These are phyloP conservation scores for Tinospora cordifolia DNA, from an alignment of 164 flowering plant genomes.

Conservation along the genomic window DNA sequence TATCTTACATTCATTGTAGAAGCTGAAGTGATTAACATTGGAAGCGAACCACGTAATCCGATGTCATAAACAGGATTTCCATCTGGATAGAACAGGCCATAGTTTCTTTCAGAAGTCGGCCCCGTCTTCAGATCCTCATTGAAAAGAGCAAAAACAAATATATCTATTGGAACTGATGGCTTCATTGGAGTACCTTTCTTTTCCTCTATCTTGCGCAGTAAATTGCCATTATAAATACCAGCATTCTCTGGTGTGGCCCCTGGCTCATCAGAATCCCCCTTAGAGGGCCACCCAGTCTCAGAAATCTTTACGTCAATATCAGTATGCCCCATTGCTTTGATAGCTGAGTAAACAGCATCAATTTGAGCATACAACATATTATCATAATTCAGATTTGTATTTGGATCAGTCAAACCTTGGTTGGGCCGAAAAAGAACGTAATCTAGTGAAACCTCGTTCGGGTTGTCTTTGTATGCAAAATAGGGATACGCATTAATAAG, in stretches of 20 bases:
- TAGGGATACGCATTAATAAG: constrained; percentile 85
- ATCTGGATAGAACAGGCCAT: constrained; percentile 78
- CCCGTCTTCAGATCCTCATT: constrained; percentile 91
- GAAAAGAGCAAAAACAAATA: constrained; percentile 79
- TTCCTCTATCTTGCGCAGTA: constrained; percentile 40
- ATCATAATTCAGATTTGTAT: constrained; percentile 64
- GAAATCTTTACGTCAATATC: constrained; percentile 70
- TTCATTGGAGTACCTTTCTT: constrained; percentile 72
- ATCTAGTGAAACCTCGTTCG: constrained; percentile 36
- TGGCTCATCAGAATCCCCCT: constrained; percentile 65
- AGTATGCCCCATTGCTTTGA: constrained; percentile 63
- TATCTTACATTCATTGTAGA: constrained; percentile 25
- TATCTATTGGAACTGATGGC: constrained; percentile 57
- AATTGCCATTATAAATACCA: constrained; percentile 60
- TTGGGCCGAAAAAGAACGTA: constrained; percentile 72
- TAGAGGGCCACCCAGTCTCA: constrained; percentile 98
- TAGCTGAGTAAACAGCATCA: constrained; percentile 85
- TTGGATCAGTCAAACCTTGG: constrained; percentile 40
- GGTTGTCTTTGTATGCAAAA: constrained; percentile 72
- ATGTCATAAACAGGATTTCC: constrained; percentile 66
- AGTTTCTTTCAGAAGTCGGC: constrained; percentile 85
- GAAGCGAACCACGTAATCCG: constrained; percentile 56
- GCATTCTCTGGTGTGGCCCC: constrained; percentile 85
- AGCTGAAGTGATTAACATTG: constrained; percentile 26
- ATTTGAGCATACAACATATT: constrained; percentile 93